These are phyloP conservation scores for Suhomyces ambrosiae DNA, from an alignment of 1,139 yeast genomes.

Conservation along the genomic window DNA sequence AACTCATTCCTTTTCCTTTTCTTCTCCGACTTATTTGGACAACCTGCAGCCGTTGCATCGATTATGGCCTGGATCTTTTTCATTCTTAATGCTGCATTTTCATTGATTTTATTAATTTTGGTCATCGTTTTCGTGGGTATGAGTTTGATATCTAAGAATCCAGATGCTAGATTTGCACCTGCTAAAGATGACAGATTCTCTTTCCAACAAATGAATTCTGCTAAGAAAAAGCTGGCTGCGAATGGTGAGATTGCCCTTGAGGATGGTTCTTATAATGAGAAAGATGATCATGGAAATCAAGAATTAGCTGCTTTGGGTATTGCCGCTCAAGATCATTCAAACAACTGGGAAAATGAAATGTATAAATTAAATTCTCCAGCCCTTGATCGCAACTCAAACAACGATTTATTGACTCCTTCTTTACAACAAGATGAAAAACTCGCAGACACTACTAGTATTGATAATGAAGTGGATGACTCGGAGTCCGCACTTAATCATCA, in stretches of 20 bases:
- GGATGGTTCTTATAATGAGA: slow-evolving; percentile 10
- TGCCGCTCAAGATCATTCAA: slow-evolving; percentile 72
- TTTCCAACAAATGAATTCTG: slow-evolving; percentile 62
- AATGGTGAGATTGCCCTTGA: slow-evolving; percentile 4
- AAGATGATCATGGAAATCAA: slow-evolving; percentile 37
- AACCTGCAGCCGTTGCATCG: slow-evolving; percentile 65
- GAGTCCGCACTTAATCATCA: slow-evolving; percentile 7
- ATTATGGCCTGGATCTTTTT: slow-evolving; percentile 84
- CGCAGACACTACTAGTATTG: slow-evolving; percentile 8
- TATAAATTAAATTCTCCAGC: slow-evolving; percentile 47
- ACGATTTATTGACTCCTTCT: slow-evolving; percentile 31
- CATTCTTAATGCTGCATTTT: slow-evolving; percentile 74
- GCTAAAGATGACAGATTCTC: slow-evolving; percentile 84
- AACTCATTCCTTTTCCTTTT: slow-evolving; percentile 75
- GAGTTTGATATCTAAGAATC: slow-evolving; percentile 69
- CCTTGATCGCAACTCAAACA: slow-evolving; percentile 8
- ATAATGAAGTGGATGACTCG: slow-evolving; percentile 9
- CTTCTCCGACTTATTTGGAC: slow-evolving; percentile 72
- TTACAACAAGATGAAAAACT: slow-evolving; percentile 22
- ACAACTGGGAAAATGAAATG: slow-evolving; percentile 71
- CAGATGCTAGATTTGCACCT: slow-evolving; percentile 81
- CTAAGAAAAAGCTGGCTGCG: slow-evolving; percentile 21
- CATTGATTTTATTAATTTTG: slow-evolving; percentile 62
- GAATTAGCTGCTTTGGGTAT: slow-evolving; percentile 68
- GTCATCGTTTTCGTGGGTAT: slow-evolving; percentile 59